A percentile compares a stretch with the other conserved stretches of the same genome.
These are phyloP conservation scores for Thalassiosira ordinaria DNA, from an alignment of 352 stramenopile genomes.

Conservation along the genomic window DNA sequence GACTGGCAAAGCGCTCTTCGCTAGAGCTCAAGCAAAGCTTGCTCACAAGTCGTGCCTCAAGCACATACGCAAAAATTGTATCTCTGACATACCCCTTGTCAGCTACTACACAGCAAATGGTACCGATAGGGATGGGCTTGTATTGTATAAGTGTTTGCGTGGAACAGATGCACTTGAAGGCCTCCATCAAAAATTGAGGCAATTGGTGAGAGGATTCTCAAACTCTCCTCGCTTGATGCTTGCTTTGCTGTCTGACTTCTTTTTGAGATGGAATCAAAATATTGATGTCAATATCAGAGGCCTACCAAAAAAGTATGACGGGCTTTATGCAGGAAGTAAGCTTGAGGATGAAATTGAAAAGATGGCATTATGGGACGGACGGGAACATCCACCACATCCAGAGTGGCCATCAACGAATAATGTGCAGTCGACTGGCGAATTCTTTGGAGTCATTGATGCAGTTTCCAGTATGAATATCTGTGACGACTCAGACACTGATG, in stretches of 20 bases:
- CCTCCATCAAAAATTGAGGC: slow-evolving; percentile 39
- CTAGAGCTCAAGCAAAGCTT: not conserved
- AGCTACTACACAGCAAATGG: slow-evolving; percentile 24
- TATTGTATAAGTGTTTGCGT: slow-evolving; percentile 20
- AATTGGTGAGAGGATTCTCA: slow-evolving; percentile 30
- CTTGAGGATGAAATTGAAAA: slow-evolving; percentile 41
- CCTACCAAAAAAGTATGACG: slow-evolving; percentile 26
- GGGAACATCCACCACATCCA: slow-evolving; percentile 1
- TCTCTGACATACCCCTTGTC: slow-evolving; percentile 27
- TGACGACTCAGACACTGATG: slow-evolving; percentile 1
- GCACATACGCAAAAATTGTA: slow-evolving; percentile 24
- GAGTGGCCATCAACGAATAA: not conserved
- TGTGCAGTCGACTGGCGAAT: slow-evolving; percentile 15
- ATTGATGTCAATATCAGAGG: slow-evolving; percentile 35
- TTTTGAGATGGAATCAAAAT: slow-evolving; percentile 27
- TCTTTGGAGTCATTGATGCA: slow-evolving; percentile 30
- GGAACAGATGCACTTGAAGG: slow-evolving; percentile 24
- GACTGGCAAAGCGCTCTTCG: slow-evolving; percentile 22
- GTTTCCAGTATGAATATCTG: too few species aligned
- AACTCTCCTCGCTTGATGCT: slow-evolving; percentile 31
- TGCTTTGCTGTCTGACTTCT: slow-evolving; percentile 20
- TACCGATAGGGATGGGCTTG: slow-evolving; percentile 25
- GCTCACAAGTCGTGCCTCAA: slow-evolving; percentile 6
- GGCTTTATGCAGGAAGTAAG: slow-evolving; percentile 29
- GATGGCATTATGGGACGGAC: not conserved